phyloP scores from a whole-genome alignment of 345 rosid species.

The Syzygium aqueum region DNA sequence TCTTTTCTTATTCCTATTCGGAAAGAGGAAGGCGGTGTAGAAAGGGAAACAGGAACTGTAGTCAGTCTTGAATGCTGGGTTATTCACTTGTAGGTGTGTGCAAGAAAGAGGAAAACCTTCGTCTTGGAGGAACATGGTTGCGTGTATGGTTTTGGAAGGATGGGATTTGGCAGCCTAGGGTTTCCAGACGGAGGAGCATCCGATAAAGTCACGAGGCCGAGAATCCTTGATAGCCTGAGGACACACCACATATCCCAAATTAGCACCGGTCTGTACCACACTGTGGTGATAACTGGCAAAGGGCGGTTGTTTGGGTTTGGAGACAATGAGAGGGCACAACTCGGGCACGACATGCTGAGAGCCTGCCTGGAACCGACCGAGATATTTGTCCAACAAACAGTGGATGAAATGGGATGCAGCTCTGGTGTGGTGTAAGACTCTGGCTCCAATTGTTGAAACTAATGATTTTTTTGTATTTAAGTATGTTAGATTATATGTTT shows the following conservation, averaged over 20 bases:
- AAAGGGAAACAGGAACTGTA: background rate
- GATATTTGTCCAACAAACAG: conserved; percentile 46
- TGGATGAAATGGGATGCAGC: background rate
- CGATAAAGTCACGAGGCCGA: conserved; percentile 69
- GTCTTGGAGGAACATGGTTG: conserved; percentile 69
- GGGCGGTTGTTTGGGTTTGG: conserved; percentile 87
- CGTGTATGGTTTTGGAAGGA: conserved; percentile 83
- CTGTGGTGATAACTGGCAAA: conserved; percentile 54
- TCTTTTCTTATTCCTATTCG: background rate
- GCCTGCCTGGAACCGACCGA: conserved; percentile 76
- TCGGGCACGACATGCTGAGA: conserved; percentile 74
- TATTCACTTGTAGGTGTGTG: conserved; percentile 59
- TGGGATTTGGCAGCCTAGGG: conserved; percentile 91
- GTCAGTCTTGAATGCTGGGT: background rate
- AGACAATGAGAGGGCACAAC: conserved; percentile 88
- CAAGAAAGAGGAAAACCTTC: conserved; percentile 91
- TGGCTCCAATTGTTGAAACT: background rate
- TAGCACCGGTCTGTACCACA: conserved; percentile 88
- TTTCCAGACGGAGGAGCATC: conserved; percentile 67
- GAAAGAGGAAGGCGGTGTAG: background rate
- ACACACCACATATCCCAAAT: conserved; percentile 68
- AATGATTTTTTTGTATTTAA: background rate
- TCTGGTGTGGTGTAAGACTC: background rate
- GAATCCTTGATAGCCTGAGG: conserved; percentile 60
- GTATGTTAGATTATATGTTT: background rate